Percentiles rank a stretch among this genome's conserved stretches.
Conservation (phyloP, 306 rosid species). For the Prunus mongolica region DNA sequence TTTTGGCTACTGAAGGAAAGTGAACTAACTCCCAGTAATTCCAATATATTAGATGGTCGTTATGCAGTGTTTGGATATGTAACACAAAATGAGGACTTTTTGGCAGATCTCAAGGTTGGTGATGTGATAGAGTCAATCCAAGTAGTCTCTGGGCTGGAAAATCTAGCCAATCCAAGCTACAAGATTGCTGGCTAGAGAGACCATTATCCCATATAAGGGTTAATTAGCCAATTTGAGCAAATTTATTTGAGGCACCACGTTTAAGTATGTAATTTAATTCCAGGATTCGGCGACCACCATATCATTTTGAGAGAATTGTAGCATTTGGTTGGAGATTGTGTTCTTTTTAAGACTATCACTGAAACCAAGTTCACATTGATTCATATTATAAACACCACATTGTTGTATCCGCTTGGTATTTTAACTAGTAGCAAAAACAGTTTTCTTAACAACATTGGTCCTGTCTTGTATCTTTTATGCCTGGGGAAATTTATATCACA, state of each 20-base stretch:
- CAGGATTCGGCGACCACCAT: background rate
- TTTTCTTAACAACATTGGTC: background rate
- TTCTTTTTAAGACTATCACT: background rate
- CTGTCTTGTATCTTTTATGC: background rate
- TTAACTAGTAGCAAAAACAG: no score
- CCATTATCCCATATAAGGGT: background rate
- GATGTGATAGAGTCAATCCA: constrained; percentile 90
- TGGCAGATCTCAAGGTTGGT: constrained; percentile 96
- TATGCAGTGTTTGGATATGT: constrained; percentile 87
- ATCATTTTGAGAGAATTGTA: constrained; percentile 3
- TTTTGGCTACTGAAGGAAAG: constrained; percentile 98
- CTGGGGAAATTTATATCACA: background rate
- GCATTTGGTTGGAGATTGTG: background rate
- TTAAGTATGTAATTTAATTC: background rate
- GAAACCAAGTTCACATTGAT: background rate
- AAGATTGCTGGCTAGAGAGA: constrained; percentile 75
- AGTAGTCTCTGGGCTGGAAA: constrained; percentile 84
- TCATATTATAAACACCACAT: background rate
- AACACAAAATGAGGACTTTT: constrained; percentile 71
- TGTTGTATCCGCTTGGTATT: background rate
- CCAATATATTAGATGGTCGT: constrained; percentile 93
- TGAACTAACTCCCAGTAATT: constrained; percentile 92
- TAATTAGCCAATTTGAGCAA: constrained; percentile 9
- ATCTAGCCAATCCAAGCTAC: constrained; percentile 83
- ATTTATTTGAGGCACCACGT: constrained; percentile 17